These are phyloP conservation scores for Adiantum capillusveneris DNA, from an alignment of 75 land plant genomes.

Conservation along the genomic window DNA sequence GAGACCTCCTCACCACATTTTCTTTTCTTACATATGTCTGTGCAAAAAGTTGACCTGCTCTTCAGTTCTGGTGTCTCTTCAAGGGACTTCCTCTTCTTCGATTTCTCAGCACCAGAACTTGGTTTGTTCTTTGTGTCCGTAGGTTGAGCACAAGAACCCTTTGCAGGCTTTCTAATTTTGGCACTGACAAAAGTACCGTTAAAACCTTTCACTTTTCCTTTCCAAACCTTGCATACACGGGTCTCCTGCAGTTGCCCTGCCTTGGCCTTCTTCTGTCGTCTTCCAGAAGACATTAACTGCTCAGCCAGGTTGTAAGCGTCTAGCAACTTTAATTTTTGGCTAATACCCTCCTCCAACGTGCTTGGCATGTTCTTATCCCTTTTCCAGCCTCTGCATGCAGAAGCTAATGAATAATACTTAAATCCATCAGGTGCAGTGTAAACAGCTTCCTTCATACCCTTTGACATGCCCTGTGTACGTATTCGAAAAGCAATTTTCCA, in stretches of 20 bases:
- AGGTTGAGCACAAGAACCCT: too few relatives aligned
- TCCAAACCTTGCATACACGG: too few relatives aligned
- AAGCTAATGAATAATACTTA: conserved; percentile 27
- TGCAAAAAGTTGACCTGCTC: not conserved
- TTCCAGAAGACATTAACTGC: not conserved
- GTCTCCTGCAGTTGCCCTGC: too few relatives aligned
- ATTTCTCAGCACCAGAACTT: too few relatives aligned
- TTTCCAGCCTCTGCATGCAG: conserved; percentile 25
- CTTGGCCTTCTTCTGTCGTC: conserved; percentile 1
- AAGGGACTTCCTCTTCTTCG: too few relatives aligned
- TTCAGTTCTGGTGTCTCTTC: not conserved
- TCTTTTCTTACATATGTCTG: not conserved
- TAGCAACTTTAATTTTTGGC: not conserved
- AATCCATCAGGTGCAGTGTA: conserved; percentile 39
- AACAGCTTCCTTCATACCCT: not conserved
- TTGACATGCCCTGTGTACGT: not conserved
- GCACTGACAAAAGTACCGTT: too few relatives aligned
- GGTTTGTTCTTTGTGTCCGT: too few relatives aligned
- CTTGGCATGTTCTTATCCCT: not conserved
- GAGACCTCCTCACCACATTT: not conserved
- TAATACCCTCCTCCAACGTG: not conserved
- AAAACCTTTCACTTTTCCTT: too few relatives aligned
- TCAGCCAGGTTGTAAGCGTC: too few relatives aligned
- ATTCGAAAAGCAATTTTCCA: conserved; percentile 36
- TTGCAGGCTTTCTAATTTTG: too few relatives aligned